phyloP scores from a whole-genome alignment of 495 filamentous ascomycete species.

The Penicillium arizonense region DNA sequence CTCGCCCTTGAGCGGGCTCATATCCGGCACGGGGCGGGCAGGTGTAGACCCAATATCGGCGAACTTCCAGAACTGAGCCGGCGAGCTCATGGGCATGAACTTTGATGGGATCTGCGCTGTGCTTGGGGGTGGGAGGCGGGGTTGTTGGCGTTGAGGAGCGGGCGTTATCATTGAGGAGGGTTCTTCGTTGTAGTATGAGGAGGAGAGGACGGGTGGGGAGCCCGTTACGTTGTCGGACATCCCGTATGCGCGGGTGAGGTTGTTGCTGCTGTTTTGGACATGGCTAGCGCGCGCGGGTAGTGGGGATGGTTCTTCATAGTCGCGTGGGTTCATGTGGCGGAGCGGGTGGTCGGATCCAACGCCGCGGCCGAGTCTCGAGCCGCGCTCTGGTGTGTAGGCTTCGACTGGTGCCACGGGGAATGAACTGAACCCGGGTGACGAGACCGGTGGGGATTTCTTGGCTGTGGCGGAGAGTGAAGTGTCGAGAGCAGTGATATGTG shows the following conservation, averaged over 20 bases:
- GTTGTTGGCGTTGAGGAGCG: slow-evolving; percentile 78
- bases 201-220: slow-evolving; percentile 71
- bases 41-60: slow-evolving; percentile 72
- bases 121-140: slow-evolving; percentile 80
- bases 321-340: slow-evolving; percentile 32
- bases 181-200: slow-evolving; percentile 57
- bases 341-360: slow-evolving; percentile 33
- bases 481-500: slow-evolving; percentile 38
- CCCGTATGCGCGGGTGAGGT: slow-evolving; percentile 51
- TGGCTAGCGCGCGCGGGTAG: slow-evolving; percentile 50
- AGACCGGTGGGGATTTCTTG: slow-evolving; percentile 54
- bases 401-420: slow-evolving; percentile 48
- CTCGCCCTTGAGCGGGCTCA: slow-evolving; percentile 58
- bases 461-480: slow-evolving; percentile 39
- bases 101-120: slow-evolving; percentile 88
- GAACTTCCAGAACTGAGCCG: slow-evolving; percentile 97
- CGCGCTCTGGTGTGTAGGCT: slow-evolving; percentile 48
- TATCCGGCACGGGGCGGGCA: slow-evolving; percentile 58
- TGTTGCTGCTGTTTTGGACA: slow-evolving; percentile 51
- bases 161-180: slow-evolving; percentile 74
- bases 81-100: slow-evolving; percentile 91
- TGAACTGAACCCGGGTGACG: slow-evolving; percentile 46
- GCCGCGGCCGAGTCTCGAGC: slow-evolving; percentile 37
- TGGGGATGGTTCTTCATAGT: slow-evolving; percentile 56
- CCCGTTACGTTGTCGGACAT: slow-evolving; percentile 57